Percentiles rank a stretch among this genome's conserved stretches.
Evolutionary conservation across 2,329 filamentous ascomycete species (phyloP).

Genomic region (Fusarium begoniae): DNA sequence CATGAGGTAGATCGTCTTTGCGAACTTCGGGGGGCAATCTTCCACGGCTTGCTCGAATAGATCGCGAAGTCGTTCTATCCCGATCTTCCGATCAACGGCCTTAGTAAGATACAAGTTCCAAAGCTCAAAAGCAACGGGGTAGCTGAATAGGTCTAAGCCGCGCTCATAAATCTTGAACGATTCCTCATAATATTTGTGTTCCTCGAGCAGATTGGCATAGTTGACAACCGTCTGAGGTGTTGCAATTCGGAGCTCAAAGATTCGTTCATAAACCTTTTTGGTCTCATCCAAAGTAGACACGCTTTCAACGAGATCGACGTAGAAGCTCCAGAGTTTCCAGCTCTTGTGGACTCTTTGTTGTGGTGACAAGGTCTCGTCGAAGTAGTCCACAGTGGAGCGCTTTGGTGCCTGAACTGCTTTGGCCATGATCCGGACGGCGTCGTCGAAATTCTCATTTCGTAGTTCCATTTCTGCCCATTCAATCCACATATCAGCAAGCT

Average conservation of each 20-base stretch:
- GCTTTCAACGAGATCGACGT: conserved; percentile 96
- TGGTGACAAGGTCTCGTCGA: conserved; percentile 91
- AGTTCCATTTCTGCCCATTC: conserved; percentile 99
- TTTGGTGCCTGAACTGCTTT: conserved; percentile 98
- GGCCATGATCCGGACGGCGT: conserved; percentile 93
- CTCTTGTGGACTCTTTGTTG: conserved; percentile 98
- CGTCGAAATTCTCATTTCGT: conserved; percentile 94
- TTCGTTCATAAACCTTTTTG: conserved; percentile 92
- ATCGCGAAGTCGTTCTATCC: conserved; percentile 92
- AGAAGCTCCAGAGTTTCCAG: conserved; percentile 99
- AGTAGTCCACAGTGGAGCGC: conserved; percentile 98
- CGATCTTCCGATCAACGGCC: conserved; percentile 94
- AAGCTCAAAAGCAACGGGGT: conserved; percentile 96
- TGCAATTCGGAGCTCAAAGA: conserved; percentile 97
- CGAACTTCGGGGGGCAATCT: conserved; percentile 93
- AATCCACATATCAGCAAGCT: conserved; percentile 98
- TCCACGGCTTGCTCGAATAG: conserved; percentile 97
- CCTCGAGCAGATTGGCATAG: conserved; percentile 94
- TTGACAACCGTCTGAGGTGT: conserved; percentile 99
- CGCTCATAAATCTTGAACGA: conserved; percentile 98
- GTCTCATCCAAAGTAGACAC: conserved; percentile 92
- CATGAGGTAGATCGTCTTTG: conserved; percentile 96
- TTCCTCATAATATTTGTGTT: conserved; percentile 94
- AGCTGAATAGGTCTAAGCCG: conserved; percentile 96
- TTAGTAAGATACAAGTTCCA: conserved; percentile 99